phyloP scores from a whole-genome alignment of 148 eudicot genomes.

The Fagopyrum homotropicum region DNA sequence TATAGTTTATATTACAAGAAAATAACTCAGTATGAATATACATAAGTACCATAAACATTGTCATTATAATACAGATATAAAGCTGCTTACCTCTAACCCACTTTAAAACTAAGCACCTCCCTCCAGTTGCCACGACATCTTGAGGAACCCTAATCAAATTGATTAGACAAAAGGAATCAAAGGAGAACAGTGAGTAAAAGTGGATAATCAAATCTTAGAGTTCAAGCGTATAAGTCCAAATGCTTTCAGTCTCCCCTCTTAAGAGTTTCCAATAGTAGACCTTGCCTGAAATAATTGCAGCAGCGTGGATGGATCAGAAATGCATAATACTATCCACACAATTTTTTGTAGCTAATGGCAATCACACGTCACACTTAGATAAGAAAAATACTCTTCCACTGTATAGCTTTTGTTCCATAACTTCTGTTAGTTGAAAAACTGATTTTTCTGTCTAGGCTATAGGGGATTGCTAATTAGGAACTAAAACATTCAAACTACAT shows the following conservation, averaged over 20 bases:
- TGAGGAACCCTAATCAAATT: constrained; percentile 72
- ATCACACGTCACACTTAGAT: no score
- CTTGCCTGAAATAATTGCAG: constrained; percentile 6
- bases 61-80: neutral
- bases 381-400: no score
- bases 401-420: no score
- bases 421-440: no score
- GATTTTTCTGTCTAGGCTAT: neutral
- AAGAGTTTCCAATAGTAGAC: neutral
- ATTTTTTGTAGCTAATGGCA: no score
- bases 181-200: neutral
- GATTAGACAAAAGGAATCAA: constrained; percentile 1
- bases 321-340: neutral
- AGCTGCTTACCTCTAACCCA: constrained; percentile 70
- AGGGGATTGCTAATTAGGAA: neutral
- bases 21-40: neutral
- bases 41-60: neutral
- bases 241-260: constrained; percentile 7
- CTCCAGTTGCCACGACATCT: constrained; percentile 89
- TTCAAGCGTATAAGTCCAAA: neutral
- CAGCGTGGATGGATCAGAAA: neutral
- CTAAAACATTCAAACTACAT: neutral
- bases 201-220: neutral
- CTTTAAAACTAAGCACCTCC: constrained; percentile 66
- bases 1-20: neutral